Conservation (phyloP, 2,329 filamentous ascomycete genomes). For the Aspergillus fumigatiaffinis region DNA sequence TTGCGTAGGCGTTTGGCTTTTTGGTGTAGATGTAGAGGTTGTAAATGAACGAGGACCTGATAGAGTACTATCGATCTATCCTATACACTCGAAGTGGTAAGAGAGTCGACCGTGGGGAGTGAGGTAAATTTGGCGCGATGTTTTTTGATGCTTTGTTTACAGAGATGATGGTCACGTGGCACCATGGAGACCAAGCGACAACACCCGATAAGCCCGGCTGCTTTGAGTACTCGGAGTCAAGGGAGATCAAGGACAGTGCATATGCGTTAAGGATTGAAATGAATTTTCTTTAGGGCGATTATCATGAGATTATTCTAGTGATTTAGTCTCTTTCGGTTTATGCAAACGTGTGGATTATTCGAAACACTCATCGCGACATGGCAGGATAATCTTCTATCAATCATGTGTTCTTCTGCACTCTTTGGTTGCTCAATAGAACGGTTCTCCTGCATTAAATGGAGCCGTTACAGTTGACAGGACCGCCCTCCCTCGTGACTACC, state of each 20-base stretch:
- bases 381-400: constrained; percentile 6
- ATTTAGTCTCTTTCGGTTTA: background rate
- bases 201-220: background rate
- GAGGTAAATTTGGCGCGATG: background rate
- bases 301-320: background rate
- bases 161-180: background rate
- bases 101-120: background rate
- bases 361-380: constrained; percentile 1
- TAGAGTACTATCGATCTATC: too few species aligned
- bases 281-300: background rate
- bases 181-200: background rate
- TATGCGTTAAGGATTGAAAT: background rate
- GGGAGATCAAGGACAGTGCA: too few species aligned
- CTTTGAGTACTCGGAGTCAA: background rate
- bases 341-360: constrained; percentile 5
- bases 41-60: background rate
- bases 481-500: constrained; percentile 25
- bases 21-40: background rate
- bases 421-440: constrained; percentile 19
- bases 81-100: background rate
- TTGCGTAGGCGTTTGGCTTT: constrained; percentile 15
- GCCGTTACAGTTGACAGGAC: constrained; percentile 5
- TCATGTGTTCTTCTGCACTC: constrained; percentile 10
- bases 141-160: background rate
- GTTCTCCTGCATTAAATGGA: constrained; percentile 13